phyloP scores from a whole-genome alignment of 441 rosid genomes.

The Raphanus hybrid region DNA sequence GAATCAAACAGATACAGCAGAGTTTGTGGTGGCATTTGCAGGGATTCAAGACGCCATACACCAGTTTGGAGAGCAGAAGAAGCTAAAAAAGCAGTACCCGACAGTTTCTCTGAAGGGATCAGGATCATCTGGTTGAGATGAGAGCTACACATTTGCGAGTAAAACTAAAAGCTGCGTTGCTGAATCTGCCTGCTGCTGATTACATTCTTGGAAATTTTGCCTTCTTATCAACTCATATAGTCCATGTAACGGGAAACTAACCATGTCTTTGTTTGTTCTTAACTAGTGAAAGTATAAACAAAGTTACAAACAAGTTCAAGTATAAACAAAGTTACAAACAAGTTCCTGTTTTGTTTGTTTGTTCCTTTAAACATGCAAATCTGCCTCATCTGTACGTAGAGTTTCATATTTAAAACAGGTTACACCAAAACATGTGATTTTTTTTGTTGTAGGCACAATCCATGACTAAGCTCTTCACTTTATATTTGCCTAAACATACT shows the following conservation, averaged over 20 bases:
- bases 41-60: conserved; percentile 69
- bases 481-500: background rate
- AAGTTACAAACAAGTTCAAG: background rate
- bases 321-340: background rate
- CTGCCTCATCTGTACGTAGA: background rate
- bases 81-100: conserved; percentile 46
- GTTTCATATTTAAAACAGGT: background rate
- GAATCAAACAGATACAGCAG: conserved; percentile 65
- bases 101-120: conserved; percentile 44
- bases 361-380: background rate
- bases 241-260: background rate
- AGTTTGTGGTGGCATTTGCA: conserved; percentile 68
- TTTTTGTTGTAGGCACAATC: background rate
- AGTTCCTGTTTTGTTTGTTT: background rate
- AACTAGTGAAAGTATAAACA: background rate
- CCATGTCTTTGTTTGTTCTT: background rate
- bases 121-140: conserved; percentile 39
- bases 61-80: conserved; percentile 55
- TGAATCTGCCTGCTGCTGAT: conserved; percentile 13
- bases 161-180: background rate
- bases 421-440: background rate
- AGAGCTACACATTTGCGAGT: conserved; percentile 24
- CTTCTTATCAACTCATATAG: conserved; percentile 19
- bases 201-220: background rate
- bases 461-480: background rate